These are phyloP conservation scores for Carex arenaria DNA, from an alignment of 202 grass and related monocot species.

Conservation along the genomic window DNA sequence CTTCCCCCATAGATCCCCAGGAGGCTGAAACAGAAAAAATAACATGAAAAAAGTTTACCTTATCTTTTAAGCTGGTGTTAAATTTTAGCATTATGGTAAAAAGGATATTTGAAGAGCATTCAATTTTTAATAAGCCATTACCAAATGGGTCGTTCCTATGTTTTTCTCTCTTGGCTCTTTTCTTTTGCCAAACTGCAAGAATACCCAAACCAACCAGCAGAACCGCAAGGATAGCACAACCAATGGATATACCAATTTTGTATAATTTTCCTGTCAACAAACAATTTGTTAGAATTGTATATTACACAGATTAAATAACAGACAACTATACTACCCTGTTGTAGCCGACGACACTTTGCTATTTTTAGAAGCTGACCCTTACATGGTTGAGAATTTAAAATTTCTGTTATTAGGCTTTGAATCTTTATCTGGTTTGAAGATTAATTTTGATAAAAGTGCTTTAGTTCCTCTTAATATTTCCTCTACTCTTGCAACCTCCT, in stretches of 20 bases:
- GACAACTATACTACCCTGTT: neutral
- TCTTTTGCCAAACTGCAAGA: constrained; percentile 57
- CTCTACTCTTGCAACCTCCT: no score
- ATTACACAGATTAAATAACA: neutral
- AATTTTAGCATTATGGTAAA: neutral
- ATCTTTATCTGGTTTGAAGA: no score
- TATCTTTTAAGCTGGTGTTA: neutral
- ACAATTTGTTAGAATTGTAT: neutral
- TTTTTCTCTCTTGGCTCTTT: constrained; percentile 35
- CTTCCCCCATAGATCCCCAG: constrained; percentile 56
- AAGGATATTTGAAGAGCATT: constrained; percentile 1
- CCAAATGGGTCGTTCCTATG: constrained; percentile 67
- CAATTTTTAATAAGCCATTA: constrained; percentile 25
- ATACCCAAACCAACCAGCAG: constrained; percentile 33
- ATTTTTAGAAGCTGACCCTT: no score
- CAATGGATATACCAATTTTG: constrained; percentile 44
- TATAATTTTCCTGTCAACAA: neutral
- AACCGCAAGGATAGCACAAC: constrained; percentile 32
- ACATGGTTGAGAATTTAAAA: no score
- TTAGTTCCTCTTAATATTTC: no score
- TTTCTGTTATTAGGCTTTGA: no score
- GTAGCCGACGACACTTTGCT: no score
- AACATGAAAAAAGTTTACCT: neutral
- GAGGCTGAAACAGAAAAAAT: constrained; percentile 46
- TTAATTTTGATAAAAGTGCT: no score